Base-by-base conservation (phyloP, 805 yeast genomes). In the Wickerhamomyces canadensis region DNA sequence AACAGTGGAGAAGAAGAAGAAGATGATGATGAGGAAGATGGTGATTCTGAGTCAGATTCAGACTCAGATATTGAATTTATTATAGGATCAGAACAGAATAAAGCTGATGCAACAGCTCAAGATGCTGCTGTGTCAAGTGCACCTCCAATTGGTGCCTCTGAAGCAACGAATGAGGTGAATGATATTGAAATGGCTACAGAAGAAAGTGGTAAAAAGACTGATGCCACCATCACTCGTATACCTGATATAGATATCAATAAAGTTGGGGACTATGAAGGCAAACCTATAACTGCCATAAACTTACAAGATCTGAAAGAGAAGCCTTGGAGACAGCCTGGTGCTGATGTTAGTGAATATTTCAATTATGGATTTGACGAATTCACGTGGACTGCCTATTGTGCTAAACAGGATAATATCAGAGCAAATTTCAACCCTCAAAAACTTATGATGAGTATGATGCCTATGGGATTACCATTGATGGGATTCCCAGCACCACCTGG, bases 251-350 rank as follows among this genome's bases (percentile, higher is more conserved):
- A 86, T 49, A 70, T 87, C n/a, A 77, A 84, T 49, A 74, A 74
- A 29, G 78, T 83, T 15, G 94, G 87, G 2, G 78, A 73, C 43
- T 72, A 71, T 42, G 83, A 88, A 35, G 97, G 95, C 3, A 72
- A 76, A 48, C 95, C 95, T 4, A 67, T 93, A 34, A 85, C 95
- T 0, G 78, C 83, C 47, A 70, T 91, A 11, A 82, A 84, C 42
- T 70, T 91, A 10, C 91, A 83, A 42, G 82, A 80, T 37, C 64
- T 89, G 34, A 87, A 85, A 46, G 95, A 88, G 47, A 94, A 94
- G 64, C 99, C 99, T 8, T 93, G 99, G 99, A 75, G 98, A 56
- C 79, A 84, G 46, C 97, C 98, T 1, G 98, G 98, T 27, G 95
- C 96, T 4, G 97, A 93, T 61, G 64, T 86, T 28, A 75, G 95